phyloP scores from a whole-genome alignment of 495 filamentous ascomycete species.

The Aspergillus saccharolyticus region DNA sequence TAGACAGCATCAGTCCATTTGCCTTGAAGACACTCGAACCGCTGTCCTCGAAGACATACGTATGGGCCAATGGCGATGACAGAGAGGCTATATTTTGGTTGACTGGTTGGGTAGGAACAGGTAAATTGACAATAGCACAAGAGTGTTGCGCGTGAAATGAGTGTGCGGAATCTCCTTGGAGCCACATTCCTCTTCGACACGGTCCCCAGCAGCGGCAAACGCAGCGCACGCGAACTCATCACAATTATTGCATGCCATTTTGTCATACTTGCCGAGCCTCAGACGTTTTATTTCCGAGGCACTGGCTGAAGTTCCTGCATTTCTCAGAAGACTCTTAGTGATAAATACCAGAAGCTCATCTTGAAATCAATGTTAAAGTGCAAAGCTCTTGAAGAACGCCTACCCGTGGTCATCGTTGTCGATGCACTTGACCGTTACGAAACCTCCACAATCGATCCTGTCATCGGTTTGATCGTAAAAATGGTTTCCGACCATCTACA shows the following conservation, averaged over 20 bases:
- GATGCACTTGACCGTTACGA: not conserved
- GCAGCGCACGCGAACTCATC: not conserved
- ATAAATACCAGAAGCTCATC: not conserved
- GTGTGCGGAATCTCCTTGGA: not conserved
- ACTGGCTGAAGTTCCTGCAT: not conserved
- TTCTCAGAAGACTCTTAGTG: not conserved
- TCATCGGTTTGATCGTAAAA: not conserved
- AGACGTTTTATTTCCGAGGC: not conserved
- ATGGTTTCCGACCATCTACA: not conserved
- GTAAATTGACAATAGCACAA: conserved; percentile 10
- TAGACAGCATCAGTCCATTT: conserved; percentile 2
- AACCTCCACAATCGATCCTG: not conserved
- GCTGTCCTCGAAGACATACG: not conserved
- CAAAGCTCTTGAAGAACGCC: no score
- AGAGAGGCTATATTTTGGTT: not conserved
- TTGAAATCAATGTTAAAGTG: not conserved
- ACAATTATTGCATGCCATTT: conserved; percentile 4
- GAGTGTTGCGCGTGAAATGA: not conserved
- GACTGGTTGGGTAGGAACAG: conserved; percentile 5
- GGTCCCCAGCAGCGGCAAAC: not conserved
- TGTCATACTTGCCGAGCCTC: not conserved
- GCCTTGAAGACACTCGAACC: not conserved
- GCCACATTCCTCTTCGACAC: not conserved
- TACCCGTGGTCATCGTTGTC: not conserved
- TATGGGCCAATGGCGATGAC: not conserved